These are phyloP conservation scores for Pulveroboletus sp. DNA, from an alignment of 768 basidiomycete genomes.

Conservation along the genomic window DNA sequence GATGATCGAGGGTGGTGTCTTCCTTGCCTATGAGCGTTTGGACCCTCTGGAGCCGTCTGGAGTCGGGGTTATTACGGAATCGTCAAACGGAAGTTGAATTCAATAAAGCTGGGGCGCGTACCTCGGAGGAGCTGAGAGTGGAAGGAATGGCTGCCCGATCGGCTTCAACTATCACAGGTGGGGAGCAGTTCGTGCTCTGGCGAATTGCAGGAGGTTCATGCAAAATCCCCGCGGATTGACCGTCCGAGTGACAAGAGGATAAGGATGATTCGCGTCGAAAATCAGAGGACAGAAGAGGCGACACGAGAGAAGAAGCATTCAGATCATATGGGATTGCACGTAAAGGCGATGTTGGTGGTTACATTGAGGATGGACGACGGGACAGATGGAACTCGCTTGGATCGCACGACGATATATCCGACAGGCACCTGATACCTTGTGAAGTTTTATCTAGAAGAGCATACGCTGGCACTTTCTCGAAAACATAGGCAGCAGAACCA, in stretches of 20 bases:
- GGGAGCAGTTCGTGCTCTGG: background rate
- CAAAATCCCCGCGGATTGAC: background rate
- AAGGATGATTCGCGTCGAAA: background rate
- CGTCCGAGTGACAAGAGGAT: background rate
- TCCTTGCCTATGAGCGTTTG: background rate
- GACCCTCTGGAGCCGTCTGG: background rate
- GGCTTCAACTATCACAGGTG: slow-evolving; percentile 3
- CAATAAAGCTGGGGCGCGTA: background rate
- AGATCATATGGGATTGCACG: background rate
- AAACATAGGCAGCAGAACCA: background rate
- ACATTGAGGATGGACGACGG: background rate
- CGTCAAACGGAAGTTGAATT: slow-evolving; percentile 1
- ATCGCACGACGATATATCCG: background rate
- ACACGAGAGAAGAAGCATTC: background rate
- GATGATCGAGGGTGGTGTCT: background rate
- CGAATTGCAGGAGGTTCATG: background rate
- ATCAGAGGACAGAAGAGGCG: background rate
- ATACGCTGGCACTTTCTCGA: background rate
- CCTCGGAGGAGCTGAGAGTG: slow-evolving; percentile 3
- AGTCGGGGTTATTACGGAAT: background rate
- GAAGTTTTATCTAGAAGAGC: background rate
- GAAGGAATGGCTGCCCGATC: background rate
- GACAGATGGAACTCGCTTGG: background rate
- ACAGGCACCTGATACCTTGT: background rate
- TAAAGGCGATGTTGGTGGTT: background rate